Evolutionary conservation across 345 rosid species (phyloP).

Genomic region (Eucalyptus pumila): DNA sequence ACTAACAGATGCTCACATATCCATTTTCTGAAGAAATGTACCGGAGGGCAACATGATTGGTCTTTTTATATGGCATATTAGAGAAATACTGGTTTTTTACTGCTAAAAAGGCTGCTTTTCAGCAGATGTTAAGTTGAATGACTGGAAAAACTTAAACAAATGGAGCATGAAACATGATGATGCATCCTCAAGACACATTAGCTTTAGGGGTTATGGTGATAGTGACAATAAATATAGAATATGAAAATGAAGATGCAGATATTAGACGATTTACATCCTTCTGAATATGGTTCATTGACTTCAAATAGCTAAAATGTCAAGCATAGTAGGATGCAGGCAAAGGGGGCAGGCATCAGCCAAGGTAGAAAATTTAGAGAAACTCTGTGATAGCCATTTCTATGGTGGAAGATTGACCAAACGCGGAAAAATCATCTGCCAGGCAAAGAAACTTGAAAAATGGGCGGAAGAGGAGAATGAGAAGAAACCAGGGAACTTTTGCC

Average conservation of each 20-base stretch:
- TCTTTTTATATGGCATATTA: background rate
- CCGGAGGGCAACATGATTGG: background rate
- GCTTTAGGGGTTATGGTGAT: background rate
- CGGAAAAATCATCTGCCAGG: background rate
- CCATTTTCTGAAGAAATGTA: background rate
- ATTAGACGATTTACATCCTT: background rate
- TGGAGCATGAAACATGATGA: background rate
- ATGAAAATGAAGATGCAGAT: background rate
- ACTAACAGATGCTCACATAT: background rate
- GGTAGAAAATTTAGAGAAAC: background rate
- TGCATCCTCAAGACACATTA: background rate
- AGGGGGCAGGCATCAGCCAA: background rate
- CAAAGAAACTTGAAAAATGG: background rate
- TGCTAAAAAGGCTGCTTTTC: background rate
- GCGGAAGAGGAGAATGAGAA: background rate
- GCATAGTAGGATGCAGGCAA: background rate
- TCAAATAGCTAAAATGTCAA: background rate
- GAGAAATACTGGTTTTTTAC: background rate
- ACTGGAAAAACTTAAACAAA: background rate
- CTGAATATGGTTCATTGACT: background rate
- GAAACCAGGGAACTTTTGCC: background rate
- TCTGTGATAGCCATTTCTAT: no score
- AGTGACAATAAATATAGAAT: background rate
- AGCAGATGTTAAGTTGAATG: background rate
- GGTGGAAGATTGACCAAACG: background rate